phyloP scores from a whole-genome alignment of 2,329 filamentous ascomycete species.

The Claviceps digitariae region DNA sequence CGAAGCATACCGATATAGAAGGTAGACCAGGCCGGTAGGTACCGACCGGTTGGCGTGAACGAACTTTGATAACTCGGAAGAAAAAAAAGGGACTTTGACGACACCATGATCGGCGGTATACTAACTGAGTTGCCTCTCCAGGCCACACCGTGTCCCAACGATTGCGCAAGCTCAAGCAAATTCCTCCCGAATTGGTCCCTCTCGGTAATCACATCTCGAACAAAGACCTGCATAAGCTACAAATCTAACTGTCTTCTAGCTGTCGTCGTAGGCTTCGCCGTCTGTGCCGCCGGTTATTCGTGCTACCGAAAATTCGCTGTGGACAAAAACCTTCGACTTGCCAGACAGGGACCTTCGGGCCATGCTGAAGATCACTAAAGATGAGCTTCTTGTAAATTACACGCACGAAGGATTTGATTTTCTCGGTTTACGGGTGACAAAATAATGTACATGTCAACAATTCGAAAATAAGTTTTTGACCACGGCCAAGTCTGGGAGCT shows the following conservation, averaged over 20 bases:
- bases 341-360: constrained; percentile 46
- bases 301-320: constrained; percentile 66
- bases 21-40: constrained; percentile 56
- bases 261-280: constrained; percentile 74
- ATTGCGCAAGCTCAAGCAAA: constrained; percentile 74
- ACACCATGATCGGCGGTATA: background rate
- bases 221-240: background rate
- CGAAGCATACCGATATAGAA: constrained; percentile 30
- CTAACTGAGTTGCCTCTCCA: constrained; percentile 22
- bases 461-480: constrained; percentile 5
- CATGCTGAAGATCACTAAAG: constrained; percentile 19
- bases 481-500: constrained; percentile 4
- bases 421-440: constrained; percentile 1
- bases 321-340: constrained; percentile 87
- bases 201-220: constrained; percentile 49
- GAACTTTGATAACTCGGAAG: background rate
- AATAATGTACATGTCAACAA: constrained; percentile 10
- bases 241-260: constrained; percentile 32
- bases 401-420: constrained; percentile 3
- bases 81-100: background rate
- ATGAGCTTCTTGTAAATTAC: constrained; percentile 1
- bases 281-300: constrained; percentile 73
- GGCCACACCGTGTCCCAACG: constrained; percentile 96
- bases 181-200: constrained; percentile 88
- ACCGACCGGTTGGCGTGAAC: constrained; percentile 3